A percentile compares a stretch with the other conserved stretches of the same genome.
phyloP scores from a whole-genome alignment of 2,329 filamentous ascomycete species.

The Fusarium protoensiforme region DNA sequence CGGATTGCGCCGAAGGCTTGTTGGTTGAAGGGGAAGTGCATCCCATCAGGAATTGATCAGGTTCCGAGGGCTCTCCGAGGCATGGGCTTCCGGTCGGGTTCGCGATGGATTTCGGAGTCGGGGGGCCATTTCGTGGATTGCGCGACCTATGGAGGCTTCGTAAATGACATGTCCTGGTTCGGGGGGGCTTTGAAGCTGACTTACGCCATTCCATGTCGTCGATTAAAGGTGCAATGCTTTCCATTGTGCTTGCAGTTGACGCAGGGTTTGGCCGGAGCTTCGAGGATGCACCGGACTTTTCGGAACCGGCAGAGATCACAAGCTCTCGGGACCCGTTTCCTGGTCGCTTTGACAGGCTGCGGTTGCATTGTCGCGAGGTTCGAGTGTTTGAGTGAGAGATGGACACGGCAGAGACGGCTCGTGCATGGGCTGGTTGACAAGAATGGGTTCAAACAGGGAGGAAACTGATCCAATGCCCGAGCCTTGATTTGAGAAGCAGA shows the following conservation, averaged over 20 bases:
- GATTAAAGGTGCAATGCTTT: constrained; percentile 39
- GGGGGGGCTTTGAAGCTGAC: not conserved
- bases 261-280: constrained; percentile 31
- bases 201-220: constrained; percentile 27
- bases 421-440: not conserved
- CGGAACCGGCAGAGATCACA: constrained; percentile 37
- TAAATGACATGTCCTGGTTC: not conserved
- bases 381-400: not conserved
- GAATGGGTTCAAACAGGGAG: not conserved
- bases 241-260: constrained; percentile 41
- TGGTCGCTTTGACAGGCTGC: constrained; percentile 15
- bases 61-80: not conserved
- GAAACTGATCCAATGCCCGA: not conserved
- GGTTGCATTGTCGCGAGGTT: not conserved
- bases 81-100: not conserved
- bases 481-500: constrained; percentile 23
- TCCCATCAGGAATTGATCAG: not conserved
- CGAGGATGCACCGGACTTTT: constrained; percentile 42
- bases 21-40: not conserved
- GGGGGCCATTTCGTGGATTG: not conserved
- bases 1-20: not conserved
- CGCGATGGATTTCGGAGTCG: not conserved
- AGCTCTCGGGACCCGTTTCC: constrained; percentile 36
- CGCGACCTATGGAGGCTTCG: constrained; percentile 2
- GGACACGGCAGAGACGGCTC: not conserved